phyloP scores from a whole-genome alignment of 345 rosid species.

The Nephelium lappaceum region DNA sequence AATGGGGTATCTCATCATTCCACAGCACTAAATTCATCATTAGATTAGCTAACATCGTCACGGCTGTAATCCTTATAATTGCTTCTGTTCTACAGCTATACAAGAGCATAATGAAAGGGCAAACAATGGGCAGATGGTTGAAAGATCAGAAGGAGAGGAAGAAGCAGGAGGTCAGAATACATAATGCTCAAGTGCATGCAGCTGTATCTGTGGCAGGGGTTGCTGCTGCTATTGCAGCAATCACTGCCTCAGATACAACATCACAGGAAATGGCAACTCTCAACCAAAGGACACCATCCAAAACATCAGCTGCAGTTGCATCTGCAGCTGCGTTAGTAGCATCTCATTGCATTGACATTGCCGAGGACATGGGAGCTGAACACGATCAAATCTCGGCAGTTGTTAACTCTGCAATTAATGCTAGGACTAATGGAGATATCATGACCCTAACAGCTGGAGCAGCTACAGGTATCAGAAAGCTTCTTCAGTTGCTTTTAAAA shows the following conservation, averaged over 20 bases:
- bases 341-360: slow-evolving; percentile 88
- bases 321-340: slow-evolving; percentile 93
- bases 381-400: slow-evolving; percentile 69
- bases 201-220: slow-evolving; percentile 96
- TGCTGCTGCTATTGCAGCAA: slow-evolving; percentile 86
- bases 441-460: slow-evolving; percentile 96
- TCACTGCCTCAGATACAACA: slow-evolving; percentile 60
- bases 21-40: slow-evolving; percentile 2
- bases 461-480: slow-evolving; percentile 68
- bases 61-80: not conserved
- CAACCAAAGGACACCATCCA: slow-evolving; percentile 37
- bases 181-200: slow-evolving; percentile 84
- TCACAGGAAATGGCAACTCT: slow-evolving; percentile 36
- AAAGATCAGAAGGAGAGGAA: slow-evolving; percentile 92
- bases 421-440: slow-evolving; percentile 80
- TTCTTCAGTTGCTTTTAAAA: slow-evolving; percentile 16
- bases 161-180: slow-evolving; percentile 82
- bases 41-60: not conserved
- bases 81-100: slow-evolving; percentile 49
- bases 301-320: slow-evolving; percentile 60
- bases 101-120: slow-evolving; percentile 70
- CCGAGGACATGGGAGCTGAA: slow-evolving; percentile 91
- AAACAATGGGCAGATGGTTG: slow-evolving; percentile 84
- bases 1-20: slow-evolving; percentile 50
- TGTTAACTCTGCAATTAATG: slow-evolving; percentile 79